Evolutionary conservation across 768 basidiomycete species (phyloP).

Genomic region (Pholiota molesta): DNA sequence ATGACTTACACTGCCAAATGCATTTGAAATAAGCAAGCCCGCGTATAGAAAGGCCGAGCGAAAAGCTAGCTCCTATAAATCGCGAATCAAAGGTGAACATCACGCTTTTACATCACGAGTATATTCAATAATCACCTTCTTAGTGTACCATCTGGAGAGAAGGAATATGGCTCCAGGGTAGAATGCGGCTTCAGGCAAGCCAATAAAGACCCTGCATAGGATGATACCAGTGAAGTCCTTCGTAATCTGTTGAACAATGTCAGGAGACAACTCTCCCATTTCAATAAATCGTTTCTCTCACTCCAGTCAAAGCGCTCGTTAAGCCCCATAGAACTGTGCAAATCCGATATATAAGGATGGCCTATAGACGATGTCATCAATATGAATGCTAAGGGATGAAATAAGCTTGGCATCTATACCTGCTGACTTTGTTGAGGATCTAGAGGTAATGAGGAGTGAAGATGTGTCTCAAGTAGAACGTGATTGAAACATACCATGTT

Average conservation of each 20-base stretch:
- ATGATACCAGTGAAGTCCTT: slow-evolving; percentile 57
- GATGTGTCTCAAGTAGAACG: background rate
- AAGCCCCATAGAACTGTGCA: slow-evolving; percentile 68
- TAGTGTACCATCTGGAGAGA: slow-evolving; percentile 60
- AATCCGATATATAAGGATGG: slow-evolving; percentile 64
- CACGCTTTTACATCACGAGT: too few relatives aligned
- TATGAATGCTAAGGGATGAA: background rate
- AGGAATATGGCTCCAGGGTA: slow-evolving; percentile 58
- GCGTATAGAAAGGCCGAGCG: slow-evolving; percentile 63
- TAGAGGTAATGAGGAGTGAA: slow-evolving; percentile 20
- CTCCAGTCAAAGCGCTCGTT: slow-evolving; percentile 65
- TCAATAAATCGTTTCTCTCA: slow-evolving; percentile 26
- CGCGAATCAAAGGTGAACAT: too few relatives aligned
- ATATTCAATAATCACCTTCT: slow-evolving; percentile 43
- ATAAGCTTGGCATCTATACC: slow-evolving; percentile 33
- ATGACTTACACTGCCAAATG: slow-evolving; percentile 62
- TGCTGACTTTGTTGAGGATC: slow-evolving; percentile 57
- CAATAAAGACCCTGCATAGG: slow-evolving; percentile 61
- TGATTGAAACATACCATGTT: slow-evolving; percentile 51
- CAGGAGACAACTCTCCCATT: background rate
- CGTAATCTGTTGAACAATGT: slow-evolving; percentile 42
- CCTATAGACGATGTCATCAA: slow-evolving; percentile 31
- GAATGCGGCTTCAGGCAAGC: slow-evolving; percentile 68
- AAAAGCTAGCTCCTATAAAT: slow-evolving; percentile 60
- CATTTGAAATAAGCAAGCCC: slow-evolving; percentile 65